Conservation (phyloP, 495 filamentous ascomycete species). For the Aspergillus mulundensis region DNA sequence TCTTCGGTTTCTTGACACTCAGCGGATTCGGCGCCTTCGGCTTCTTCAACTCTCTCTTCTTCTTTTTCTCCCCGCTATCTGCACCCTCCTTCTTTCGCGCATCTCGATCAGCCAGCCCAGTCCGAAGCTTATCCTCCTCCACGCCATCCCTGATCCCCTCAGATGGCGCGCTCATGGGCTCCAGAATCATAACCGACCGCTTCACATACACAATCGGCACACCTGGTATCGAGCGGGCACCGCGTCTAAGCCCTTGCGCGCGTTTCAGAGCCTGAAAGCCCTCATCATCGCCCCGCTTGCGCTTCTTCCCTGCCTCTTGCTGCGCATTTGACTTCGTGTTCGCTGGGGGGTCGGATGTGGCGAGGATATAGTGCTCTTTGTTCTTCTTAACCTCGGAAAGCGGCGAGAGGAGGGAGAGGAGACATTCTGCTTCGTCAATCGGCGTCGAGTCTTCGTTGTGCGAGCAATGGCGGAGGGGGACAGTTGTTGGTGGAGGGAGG, state of each 20-base stretch:
- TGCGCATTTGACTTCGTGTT: slow-evolving; percentile 22
- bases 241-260: slow-evolving; percentile 31
- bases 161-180: slow-evolving; percentile 72
- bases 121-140: slow-evolving; percentile 73
- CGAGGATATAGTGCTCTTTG: slow-evolving; percentile 87
- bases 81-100: slow-evolving; percentile 34
- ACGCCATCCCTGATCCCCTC: slow-evolving; percentile 58
- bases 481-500: slow-evolving; percentile 45
- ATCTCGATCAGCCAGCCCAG: slow-evolving; percentile 61
- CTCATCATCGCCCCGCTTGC: slow-evolving; percentile 21
- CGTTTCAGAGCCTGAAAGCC: slow-evolving; percentile 23
- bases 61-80: slow-evolving; percentile 30
- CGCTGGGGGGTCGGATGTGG: slow-evolving; percentile 51
- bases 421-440: slow-evolving; percentile 71
- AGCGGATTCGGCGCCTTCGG: slow-evolving; percentile 86
- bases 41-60: slow-evolving; percentile 58
- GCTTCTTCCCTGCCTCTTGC: slow-evolving; percentile 32
- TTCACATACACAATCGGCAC: slow-evolving; percentile 80
- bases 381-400: slow-evolving; percentile 59
- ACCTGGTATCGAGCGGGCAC: slow-evolving; percentile 53
- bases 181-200: slow-evolving; percentile 83
- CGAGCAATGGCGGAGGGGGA: slow-evolving; percentile 83
- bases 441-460: slow-evolving; percentile 80
- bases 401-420: slow-evolving; percentile 73
- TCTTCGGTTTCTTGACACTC: slow-evolving; percentile 81